phyloP scores from a whole-genome alignment of 2,329 filamentous ascomycete species.

The Simplicillium sp. region DNA sequence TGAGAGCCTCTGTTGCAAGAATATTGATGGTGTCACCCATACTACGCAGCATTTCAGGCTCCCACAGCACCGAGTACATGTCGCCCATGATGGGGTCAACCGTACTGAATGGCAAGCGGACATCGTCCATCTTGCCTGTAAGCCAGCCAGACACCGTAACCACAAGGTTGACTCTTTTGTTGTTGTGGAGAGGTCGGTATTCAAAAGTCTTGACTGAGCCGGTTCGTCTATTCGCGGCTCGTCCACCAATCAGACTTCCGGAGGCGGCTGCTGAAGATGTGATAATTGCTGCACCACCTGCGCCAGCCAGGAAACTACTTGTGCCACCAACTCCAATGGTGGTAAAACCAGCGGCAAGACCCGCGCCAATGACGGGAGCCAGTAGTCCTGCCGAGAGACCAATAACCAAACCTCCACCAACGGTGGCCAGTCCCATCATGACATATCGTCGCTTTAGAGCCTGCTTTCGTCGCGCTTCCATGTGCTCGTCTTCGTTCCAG shows the following conservation, averaged over 20 bases:
- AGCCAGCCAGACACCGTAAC: slow-evolving; percentile 96
- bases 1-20: slow-evolving; percentile 93
- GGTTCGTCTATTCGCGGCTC: slow-evolving; percentile 77
- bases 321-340: slow-evolving; percentile 91
- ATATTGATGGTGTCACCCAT: slow-evolving; percentile 99
- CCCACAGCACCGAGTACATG: slow-evolving; percentile 93
- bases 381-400: slow-evolving; percentile 86
- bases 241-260: slow-evolving; percentile 76
- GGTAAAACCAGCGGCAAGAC: slow-evolving; percentile 87
- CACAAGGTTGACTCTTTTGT: slow-evolving; percentile 92
- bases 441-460: slow-evolving; percentile 77
- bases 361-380: slow-evolving; percentile 88
- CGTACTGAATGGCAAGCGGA: slow-evolving; percentile 89
- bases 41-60: slow-evolving; percentile 93
- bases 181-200: slow-evolving; percentile 93
- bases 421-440: slow-evolving; percentile 94
- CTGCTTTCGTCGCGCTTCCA: slow-evolving; percentile 74
- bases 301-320: slow-evolving; percentile 78
- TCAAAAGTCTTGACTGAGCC: slow-evolving; percentile 94
- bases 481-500: slow-evolving; percentile 94
- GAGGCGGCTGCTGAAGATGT: slow-evolving; percentile 81
- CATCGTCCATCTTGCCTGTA: slow-evolving; percentile 95
- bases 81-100: slow-evolving; percentile 98
- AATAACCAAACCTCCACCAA: slow-evolving; percentile 90
- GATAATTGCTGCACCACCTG: slow-evolving; percentile 88